These are phyloP conservation scores for Mrakiaceae sp. DNA, from an alignment of 1,284 basidiomycete genomes.

Conservation along the genomic window DNA sequence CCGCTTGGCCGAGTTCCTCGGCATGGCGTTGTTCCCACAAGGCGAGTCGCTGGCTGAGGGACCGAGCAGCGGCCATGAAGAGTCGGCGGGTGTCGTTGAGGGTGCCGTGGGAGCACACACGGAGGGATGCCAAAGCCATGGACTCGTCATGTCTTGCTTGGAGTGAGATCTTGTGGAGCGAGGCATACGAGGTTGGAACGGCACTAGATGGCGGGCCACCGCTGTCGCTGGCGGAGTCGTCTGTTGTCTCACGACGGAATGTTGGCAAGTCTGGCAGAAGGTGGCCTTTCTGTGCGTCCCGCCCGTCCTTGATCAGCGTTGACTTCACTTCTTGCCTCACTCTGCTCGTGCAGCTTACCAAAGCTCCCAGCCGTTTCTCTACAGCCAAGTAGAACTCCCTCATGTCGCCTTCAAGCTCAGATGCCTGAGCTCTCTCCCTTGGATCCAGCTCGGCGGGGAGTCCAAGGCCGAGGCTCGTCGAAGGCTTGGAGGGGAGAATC, in stretches of 20 bases:
- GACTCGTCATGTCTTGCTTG: conserved; percentile 51
- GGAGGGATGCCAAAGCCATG: conserved; percentile 45
- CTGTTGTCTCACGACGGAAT: not conserved
- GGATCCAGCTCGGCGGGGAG: too few relatives aligned
- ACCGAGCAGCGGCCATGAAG: conserved; percentile 36
- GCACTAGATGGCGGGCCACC: not conserved
- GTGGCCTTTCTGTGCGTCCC: not conserved
- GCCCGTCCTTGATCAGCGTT: too few relatives aligned
- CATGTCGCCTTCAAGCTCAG: not conserved
- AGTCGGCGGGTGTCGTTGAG: conserved; percentile 53
- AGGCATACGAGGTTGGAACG: not conserved
- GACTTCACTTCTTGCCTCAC: too few relatives aligned
- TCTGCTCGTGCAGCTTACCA: not conserved
- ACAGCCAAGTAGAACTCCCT: not conserved
- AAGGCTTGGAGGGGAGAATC: too few relatives aligned
- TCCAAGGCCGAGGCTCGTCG: too few relatives aligned
- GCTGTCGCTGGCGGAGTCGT: not conserved
- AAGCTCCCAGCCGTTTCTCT: not conserved
- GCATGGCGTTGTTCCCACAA: conserved; percentile 56
- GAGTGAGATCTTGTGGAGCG: conserved; percentile 43
- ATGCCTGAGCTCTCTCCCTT: too few relatives aligned
- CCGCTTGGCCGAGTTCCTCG: conserved; percentile 19
- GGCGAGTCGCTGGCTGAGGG: conserved; percentile 40
- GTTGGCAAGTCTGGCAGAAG: not conserved
- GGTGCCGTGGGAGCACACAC: conserved; percentile 37